Conservation (phyloP, 495 filamentous ascomycete genomes). For the Lasiosphaeriaceae sp. region DNA sequence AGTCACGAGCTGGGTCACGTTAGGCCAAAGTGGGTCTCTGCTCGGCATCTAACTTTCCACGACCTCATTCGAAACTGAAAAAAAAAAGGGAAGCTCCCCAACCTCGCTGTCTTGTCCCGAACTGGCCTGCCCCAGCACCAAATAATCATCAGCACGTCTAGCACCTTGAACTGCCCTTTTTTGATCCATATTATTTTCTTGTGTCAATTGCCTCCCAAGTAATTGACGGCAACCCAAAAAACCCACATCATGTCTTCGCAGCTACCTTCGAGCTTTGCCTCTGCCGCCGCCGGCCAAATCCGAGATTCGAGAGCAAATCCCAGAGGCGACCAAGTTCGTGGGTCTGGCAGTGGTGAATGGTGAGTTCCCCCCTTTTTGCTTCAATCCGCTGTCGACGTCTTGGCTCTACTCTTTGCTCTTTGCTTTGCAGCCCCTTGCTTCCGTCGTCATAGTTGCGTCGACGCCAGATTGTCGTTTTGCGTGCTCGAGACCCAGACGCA, state of each 20-base stretch:
- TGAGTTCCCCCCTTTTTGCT: conserved; percentile 18
- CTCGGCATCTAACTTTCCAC: conserved; percentile 29
- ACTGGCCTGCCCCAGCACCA: conserved; percentile 7
- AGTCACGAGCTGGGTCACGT: conserved; percentile 30
- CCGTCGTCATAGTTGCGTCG: too few species aligned
- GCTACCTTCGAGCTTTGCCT: conserved; percentile 79
- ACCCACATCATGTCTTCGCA: conserved; percentile 61
- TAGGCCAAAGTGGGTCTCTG: conserved; percentile 9
- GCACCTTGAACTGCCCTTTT: conserved; percentile 2
- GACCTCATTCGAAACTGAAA: conserved; percentile 28
- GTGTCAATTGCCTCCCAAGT: conserved; percentile 12
- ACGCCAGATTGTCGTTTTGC: background rate
- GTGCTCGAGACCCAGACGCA: background rate
- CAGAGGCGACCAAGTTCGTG: conserved; percentile 24
- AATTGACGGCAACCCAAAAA: conserved; percentile 3
- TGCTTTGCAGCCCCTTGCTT: too few species aligned
- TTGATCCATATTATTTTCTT: background rate
- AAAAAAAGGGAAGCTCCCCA: conserved; percentile 19
- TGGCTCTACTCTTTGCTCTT: too few species aligned
- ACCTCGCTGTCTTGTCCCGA: conserved; percentile 10
- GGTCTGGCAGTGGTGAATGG: conserved; percentile 33
- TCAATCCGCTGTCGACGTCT: background rate
- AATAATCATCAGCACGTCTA: conserved; percentile 7
- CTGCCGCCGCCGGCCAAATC: conserved; percentile 72
- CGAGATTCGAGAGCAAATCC: conserved; percentile 41